phyloP scores from a whole-genome alignment of 176 grass and related monocot species.

The Microstegium vimineum region DNA sequence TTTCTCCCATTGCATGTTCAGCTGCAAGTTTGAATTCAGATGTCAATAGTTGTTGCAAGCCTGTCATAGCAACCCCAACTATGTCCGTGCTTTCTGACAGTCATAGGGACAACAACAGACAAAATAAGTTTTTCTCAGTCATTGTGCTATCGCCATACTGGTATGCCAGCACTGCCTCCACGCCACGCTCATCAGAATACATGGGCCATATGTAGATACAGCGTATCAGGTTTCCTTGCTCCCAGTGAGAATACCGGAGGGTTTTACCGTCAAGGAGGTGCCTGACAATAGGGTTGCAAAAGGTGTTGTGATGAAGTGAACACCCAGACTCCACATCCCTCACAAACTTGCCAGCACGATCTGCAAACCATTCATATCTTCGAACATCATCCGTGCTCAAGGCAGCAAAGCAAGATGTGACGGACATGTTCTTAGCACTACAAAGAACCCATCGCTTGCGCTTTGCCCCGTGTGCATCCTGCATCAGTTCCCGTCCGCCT shows the following conservation, averaged over 20 bases:
- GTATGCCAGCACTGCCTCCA: fast-evolving
- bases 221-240: too few relatives aligned
- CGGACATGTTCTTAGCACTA: too few relatives aligned
- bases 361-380: not conserved
- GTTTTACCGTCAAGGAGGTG: not conserved
- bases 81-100: not conserved
- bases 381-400: too few relatives aligned
- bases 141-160: not conserved
- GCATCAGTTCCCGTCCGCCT: too few relatives aligned
- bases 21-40: not conserved
- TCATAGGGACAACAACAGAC: not conserved
- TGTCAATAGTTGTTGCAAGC: not conserved
- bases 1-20: not conserved
- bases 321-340: not conserved
- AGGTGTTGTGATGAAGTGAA: not conserved
- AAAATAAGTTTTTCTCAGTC: not conserved
- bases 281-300: not conserved
- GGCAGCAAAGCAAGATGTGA: too few relatives aligned
- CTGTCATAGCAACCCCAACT: not conserved
- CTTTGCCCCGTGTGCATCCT: too few relatives aligned
- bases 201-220: fast-evolving
- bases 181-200: not conserved
- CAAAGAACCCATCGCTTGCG: too few relatives aligned
- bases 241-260: not conserved
- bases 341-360: not conserved